Conservation (phyloP, 257 asterid genomes). For the Datura wrightii region DNA sequence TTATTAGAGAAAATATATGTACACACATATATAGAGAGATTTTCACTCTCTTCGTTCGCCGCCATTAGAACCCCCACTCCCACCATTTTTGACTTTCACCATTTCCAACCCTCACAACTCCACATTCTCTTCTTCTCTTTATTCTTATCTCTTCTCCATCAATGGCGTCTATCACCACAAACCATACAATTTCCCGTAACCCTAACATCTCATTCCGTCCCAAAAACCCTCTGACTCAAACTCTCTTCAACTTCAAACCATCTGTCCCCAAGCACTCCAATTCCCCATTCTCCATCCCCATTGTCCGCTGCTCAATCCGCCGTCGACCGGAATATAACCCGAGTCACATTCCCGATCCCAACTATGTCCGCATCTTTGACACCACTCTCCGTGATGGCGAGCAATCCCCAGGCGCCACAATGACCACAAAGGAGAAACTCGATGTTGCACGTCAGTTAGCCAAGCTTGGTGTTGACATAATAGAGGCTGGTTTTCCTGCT, state of each 20-base stretch:
- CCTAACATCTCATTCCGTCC: constrained; percentile 19
- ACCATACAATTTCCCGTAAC: not conserved
- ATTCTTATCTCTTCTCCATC: constrained; percentile 1
- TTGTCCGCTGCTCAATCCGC: constrained; percentile 4
- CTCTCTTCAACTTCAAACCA: not conserved
- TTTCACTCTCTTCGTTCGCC: constrained; percentile 2
- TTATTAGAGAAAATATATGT: too few relatives aligned
- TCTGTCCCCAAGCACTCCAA: not conserved
- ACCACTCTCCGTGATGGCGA: constrained; percentile 99
- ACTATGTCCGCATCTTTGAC: constrained; percentile 86
- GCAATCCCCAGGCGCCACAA: constrained; percentile 98
- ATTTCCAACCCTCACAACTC: not conserved
- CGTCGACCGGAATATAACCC: constrained; percentile 73
- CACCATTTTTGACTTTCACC: too few relatives aligned
- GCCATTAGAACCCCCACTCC: not conserved
- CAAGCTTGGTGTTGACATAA: constrained; percentile 89
- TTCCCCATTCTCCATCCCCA: not conserved
- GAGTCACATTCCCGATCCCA: constrained; percentile 76
- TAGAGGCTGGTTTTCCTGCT: constrained; percentile 97
- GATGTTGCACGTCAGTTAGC: constrained; percentile 86
- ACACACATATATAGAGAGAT: not conserved
- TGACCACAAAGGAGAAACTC: constrained; percentile 91
- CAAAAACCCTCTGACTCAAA: constrained; percentile 12
- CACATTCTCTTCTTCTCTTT: not conserved
- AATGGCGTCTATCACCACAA: constrained; percentile 27